Conservation (phyloP, 1,284 basidiomycete species). For the Malassezia slooffiae region DNA sequence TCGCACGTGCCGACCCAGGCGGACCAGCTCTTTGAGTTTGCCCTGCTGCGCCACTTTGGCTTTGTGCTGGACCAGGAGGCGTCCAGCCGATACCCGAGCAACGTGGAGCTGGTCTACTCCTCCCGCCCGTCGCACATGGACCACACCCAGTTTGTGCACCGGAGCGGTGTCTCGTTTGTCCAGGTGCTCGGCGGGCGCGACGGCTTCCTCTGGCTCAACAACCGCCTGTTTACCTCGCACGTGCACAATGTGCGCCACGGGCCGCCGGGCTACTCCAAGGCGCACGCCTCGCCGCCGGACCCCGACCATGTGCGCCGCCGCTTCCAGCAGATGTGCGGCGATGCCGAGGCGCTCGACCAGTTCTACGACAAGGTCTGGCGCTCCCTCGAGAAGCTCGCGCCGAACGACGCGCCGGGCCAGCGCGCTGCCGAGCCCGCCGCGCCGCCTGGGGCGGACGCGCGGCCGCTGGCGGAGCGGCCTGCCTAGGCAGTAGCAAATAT, state of each 20-base stretch:
- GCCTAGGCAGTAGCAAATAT: too few species aligned
- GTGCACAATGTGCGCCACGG: conserved; percentile 1
- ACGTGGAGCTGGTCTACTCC: conserved; percentile 34
- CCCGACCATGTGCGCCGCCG: conserved; percentile 27
- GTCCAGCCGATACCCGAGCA: conserved; percentile 20
- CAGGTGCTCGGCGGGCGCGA: conserved; percentile 37
- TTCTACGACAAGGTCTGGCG: conserved; percentile 26
- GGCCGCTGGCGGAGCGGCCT: too few species aligned
- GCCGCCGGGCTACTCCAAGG: neutral
- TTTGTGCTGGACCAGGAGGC: conserved; percentile 46
- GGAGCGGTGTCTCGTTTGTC: conserved; percentile 39
- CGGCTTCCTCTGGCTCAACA: conserved; percentile 45
- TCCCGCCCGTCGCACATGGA: conserved; percentile 42
- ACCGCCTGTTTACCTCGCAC: conserved; percentile 36
- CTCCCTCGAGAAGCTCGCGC: neutral
- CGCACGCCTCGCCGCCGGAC: conserved; percentile 16
- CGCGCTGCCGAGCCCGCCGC: too few species aligned
- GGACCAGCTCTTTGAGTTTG: conserved; percentile 39
- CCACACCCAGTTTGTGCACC: conserved; percentile 42
- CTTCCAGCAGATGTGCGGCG: conserved; percentile 28
- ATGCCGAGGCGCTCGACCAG: conserved; percentile 21
- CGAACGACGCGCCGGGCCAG: too few species aligned
- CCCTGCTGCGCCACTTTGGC: conserved; percentile 34
- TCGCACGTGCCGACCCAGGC: conserved; percentile 14
- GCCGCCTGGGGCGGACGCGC: too few species aligned